Evolutionary conservation across 768 basidiomycete genomes (phyloP).

Genomic region (Gymnopilus dilepis): DNA sequence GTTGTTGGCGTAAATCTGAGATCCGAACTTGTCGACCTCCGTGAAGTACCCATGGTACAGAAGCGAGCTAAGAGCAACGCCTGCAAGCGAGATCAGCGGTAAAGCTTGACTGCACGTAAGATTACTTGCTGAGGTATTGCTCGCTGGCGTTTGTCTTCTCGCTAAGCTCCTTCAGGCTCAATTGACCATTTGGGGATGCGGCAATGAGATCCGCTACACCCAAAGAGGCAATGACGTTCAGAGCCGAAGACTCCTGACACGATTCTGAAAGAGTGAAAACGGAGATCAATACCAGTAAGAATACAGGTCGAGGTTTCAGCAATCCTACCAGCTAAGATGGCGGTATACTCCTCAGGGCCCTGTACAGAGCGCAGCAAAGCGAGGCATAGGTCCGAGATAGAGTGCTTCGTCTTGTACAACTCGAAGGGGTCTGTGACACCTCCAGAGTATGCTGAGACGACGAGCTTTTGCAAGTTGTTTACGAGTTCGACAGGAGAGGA

Average conservation of each 20-base stretch:
- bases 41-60: conserved; percentile 2
- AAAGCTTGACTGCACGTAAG: not conserved
- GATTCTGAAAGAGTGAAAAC: not conserved
- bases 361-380: conserved; percentile 1
- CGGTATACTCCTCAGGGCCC: conserved; percentile 4
- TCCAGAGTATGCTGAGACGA: not conserved
- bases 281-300: not conserved
- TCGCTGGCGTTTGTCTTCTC: not conserved
- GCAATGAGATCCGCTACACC: not conserved
- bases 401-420: not conserved
- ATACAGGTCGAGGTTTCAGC: no score
- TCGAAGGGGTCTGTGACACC: not conserved
- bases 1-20: conserved; percentile 6
- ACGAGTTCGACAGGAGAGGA: not conserved
- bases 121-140: not conserved
- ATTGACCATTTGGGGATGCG: not conserved
- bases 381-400: conserved; percentile 3
- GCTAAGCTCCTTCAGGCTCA: conserved; percentile 3
- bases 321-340: conserved; percentile 3
- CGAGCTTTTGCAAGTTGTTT: not conserved
- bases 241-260: conserved; percentile 4
- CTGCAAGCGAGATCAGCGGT: not conserved
- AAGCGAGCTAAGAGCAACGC: not conserved
- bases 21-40: not conserved
- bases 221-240: not conserved